A percentile compares a stretch with the other conserved stretches of the same genome.
Evolutionary conservation across 768 basidiomycete species (phyloP).

Genomic region (Naganishia friedmannii): DNA sequence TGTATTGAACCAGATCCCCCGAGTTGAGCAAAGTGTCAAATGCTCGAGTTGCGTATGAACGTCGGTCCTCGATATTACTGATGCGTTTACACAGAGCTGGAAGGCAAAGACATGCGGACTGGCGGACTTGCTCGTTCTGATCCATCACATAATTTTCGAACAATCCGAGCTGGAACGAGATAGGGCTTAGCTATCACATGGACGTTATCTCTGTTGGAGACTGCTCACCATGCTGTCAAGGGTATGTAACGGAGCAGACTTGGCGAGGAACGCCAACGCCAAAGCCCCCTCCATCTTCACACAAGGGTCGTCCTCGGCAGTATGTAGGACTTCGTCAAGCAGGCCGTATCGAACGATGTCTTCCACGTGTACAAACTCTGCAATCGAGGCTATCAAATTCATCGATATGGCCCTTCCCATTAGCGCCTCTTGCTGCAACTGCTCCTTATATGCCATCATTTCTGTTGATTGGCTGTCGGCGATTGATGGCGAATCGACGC

Average conservation of each 20-base stretch:
- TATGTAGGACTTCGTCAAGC: slow-evolving; percentile 56
- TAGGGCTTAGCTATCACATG: not conserved
- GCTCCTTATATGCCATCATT: slow-evolving; percentile 33
- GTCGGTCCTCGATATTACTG: slow-evolving; percentile 58
- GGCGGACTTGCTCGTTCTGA: slow-evolving; percentile 74
- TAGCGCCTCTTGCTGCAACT: slow-evolving; percentile 66
- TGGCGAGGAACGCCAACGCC: slow-evolving; percentile 81
- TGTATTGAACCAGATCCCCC: slow-evolving; percentile 63
- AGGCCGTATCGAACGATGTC: slow-evolving; percentile 44
- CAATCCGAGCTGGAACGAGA: slow-evolving; percentile 65
- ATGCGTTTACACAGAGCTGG: slow-evolving; percentile 74
- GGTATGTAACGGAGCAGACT: slow-evolving; percentile 74
- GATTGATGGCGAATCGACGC: slow-evolving; percentile 12
- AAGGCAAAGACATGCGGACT: slow-evolving; percentile 79
- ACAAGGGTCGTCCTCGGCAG: slow-evolving; percentile 62
- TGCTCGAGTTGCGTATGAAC: slow-evolving; percentile 65
- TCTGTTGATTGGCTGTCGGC: slow-evolving; percentile 21
- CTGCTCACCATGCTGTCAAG: slow-evolving; percentile 63
- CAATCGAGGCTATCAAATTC: slow-evolving; percentile 85
- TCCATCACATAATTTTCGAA: slow-evolving; percentile 71
- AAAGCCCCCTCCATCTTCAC: slow-evolving; percentile 65
- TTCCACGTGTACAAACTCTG: slow-evolving; percentile 55
- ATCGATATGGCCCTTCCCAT: slow-evolving; percentile 85
- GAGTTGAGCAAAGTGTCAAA: slow-evolving; percentile 57
- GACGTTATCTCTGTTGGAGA: slow-evolving; percentile 34